Base-by-base conservation (phyloP, 139 green algal genomes). In the Picochlorum sp. region DNA sequence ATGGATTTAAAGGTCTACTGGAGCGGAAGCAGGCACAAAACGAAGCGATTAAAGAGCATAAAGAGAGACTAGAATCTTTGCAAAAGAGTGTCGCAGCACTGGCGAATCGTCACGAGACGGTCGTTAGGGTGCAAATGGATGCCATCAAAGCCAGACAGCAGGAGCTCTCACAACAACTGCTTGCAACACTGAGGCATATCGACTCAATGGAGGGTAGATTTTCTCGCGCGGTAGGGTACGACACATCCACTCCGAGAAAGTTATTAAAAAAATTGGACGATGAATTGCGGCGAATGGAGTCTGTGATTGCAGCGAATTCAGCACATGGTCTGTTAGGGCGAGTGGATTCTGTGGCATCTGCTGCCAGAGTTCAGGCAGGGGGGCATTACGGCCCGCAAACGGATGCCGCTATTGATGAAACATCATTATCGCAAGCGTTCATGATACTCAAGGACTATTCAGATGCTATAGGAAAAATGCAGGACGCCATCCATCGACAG, bases 1-100 rank as follows among this genome's bases (percentile, higher is more conserved):
- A 67, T 24, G 86, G 86, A 18, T 87, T 88, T 65, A 75, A 70
- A 13, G 86, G 87, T 68, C 70, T 92, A 31, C 50, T 86, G 20
- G 68, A 60, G 8, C 74, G 85, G 21, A 70, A 68, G 2, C 62
- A 15, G 24, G 45, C 57, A 13, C 74, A 84, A 73, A 75, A 77
- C 13, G 63, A 31, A 5, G 75, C 75, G 2, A 57, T 84, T 37
- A 55, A 67, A 37, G 75, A 83, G 63, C 67, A 84, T 47, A 47
- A 26, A 21, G 64, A 68, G 28, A 64, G 77, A 41, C 63, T 84
- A 63, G 51, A 73, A 3, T 26, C 24, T 4, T 70, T 77, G 28
- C 30, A 38, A 26, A 28, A 65, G 28, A 58, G 51, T 49, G 66
- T 67, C n/a, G 56, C 57, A 26, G 59, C 67, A 54, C 70, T 83